Percentiles rank a stretch among this genome's conserved stretches.
Evolutionary conservation across 768 basidiomycete genomes (phyloP).

Genomic region (Astraeus odoratus): DNA sequence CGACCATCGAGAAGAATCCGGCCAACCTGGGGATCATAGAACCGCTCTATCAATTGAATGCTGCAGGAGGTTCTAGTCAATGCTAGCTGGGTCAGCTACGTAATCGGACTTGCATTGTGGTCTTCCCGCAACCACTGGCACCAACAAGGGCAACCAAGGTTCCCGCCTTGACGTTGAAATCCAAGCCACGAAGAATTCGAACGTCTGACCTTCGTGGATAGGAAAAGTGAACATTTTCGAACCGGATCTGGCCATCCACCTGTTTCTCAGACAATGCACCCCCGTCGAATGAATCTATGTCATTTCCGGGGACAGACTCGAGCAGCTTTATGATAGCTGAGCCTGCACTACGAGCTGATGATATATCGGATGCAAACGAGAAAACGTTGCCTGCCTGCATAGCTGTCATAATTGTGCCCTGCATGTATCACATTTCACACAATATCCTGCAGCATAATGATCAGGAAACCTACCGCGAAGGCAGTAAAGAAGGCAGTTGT

Average conservation of each 20-base stretch:
- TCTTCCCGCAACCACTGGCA: slow-evolving; percentile 76
- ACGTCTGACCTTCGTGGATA: slow-evolving; percentile 85
- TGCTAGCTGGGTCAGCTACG: slow-evolving; percentile 4
- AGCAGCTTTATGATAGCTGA: slow-evolving; percentile 68
- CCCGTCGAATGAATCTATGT: slow-evolving; percentile 67
- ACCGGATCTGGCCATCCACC: slow-evolving; percentile 56
- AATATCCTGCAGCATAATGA: too few species aligned
- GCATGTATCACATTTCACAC: too few species aligned
- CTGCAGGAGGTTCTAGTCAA: slow-evolving; percentile 26
- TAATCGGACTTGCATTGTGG: slow-evolving; percentile 55
- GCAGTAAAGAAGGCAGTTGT: slow-evolving; percentile 76
- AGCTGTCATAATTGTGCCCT: slow-evolving; percentile 71
- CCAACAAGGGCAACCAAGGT: slow-evolving; percentile 80
- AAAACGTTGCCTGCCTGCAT: slow-evolving; percentile 88
- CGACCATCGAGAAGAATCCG: slow-evolving; percentile 68
- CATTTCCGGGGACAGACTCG: slow-evolving; percentile 71
- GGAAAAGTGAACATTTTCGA: slow-evolving; percentile 81
- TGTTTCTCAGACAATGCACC: slow-evolving; percentile 38
- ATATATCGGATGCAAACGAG: slow-evolving; percentile 82
- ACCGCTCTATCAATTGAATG: slow-evolving; percentile 78
- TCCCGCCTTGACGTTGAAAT: slow-evolving; percentile 63
- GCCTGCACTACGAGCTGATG: slow-evolving; percentile 74
- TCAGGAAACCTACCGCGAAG: slow-evolving; percentile 49
- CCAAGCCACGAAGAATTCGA: slow-evolving; percentile 78
- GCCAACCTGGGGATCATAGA: slow-evolving; percentile 76